Conservation (phyloP, 352 stramenopile genomes). For the Pythium insidiosum region DNA sequence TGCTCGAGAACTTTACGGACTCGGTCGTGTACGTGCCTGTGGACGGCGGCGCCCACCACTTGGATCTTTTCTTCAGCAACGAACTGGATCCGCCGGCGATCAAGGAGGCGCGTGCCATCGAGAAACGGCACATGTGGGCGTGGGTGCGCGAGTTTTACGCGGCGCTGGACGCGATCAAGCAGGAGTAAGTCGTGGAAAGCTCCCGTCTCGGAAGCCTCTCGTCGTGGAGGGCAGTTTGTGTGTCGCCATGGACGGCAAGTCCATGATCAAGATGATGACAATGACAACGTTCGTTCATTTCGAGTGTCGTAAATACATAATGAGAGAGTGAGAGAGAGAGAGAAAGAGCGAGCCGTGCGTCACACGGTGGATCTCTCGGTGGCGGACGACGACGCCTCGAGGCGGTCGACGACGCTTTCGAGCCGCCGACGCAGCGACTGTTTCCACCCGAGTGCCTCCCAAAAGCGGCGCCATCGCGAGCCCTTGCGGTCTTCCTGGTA, state of each 20-base stretch:
- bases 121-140: conserved; percentile 73
- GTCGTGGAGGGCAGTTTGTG: too few relatives aligned
- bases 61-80: conserved; percentile 91
- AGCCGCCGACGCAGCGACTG: not conserved
- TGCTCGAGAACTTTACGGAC: conserved; percentile 59
- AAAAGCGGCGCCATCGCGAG: conserved; percentile 34
- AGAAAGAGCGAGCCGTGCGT: not conserved
- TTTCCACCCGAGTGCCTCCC: not conserved
- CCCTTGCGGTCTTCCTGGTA: conserved; percentile 52
- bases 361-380: not conserved
- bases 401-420: conserved; percentile 1
- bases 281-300: too few relatives aligned
- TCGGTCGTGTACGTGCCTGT: conserved; percentile 67
- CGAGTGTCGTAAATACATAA: too few relatives aligned
- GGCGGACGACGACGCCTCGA: not conserved
- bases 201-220: too few relatives aligned
- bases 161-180: too few relatives aligned
- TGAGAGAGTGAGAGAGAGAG: not conserved
- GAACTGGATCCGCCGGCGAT: conserved; percentile 74
- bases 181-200: conserved; percentile 9
- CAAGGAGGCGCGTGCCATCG: conserved; percentile 48
- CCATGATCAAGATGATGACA: too few relatives aligned
- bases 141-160: conserved; percentile 58
- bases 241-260: too few relatives aligned
- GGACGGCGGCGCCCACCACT: conserved; percentile 75